Conservation (phyloP, 306 rosid species). For the Cicer cuneatum region DNA sequence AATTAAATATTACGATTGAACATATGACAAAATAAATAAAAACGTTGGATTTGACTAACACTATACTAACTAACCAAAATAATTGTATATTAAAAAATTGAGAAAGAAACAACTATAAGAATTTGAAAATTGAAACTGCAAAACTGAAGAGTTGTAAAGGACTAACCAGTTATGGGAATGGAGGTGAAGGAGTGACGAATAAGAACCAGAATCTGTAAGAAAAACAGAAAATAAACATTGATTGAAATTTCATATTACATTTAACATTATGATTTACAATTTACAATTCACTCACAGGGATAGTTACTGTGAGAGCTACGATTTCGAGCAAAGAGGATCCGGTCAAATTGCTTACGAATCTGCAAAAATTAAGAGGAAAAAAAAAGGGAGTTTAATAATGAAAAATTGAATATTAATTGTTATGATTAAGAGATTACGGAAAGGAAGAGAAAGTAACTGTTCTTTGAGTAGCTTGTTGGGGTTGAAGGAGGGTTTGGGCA, state of each 20-base stretch:
- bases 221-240: constrained; percentile 9
- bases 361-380: not conserved
- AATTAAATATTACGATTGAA: constrained; percentile 3
- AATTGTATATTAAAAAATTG: not conserved
- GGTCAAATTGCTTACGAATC: constrained; percentile 53
- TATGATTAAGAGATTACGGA: constrained; percentile 21
- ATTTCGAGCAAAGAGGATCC: constrained; percentile 69
- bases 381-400: not conserved
- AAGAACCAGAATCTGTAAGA: constrained; percentile 46
- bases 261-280: not conserved
- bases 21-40: not conserved
- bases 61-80: constrained; percentile 37
- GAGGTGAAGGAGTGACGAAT: constrained; percentile 51
- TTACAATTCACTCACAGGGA: constrained; percentile 45
- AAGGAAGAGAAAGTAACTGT: constrained; percentile 51
- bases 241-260: not conserved
- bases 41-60: not conserved
- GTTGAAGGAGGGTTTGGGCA: constrained; percentile 54
- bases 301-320: constrained; percentile 43
- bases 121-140: not conserved
- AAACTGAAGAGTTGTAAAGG: not conserved
- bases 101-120: not conserved
- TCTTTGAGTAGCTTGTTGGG: constrained; percentile 83
- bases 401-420: not conserved
- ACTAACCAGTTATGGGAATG: constrained; percentile 43